These are phyloP conservation scores for Trichothecium roseum DNA, from an alignment of 2,329 filamentous ascomycete genomes.

Conservation along the genomic window DNA sequence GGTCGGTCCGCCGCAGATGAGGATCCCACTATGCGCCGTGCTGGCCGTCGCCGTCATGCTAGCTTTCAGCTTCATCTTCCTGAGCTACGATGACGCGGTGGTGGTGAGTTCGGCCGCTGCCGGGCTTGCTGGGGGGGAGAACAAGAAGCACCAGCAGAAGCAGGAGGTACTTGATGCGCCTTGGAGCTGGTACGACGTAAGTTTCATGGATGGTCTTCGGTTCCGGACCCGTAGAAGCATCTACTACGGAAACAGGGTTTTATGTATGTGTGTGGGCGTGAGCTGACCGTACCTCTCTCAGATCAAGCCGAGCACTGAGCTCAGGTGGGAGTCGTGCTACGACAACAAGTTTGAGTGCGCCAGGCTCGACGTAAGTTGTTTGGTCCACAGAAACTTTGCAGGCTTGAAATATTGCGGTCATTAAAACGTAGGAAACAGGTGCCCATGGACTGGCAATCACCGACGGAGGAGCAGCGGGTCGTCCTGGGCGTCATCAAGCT, in stretches of 20 bases:
- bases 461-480: conserved; percentile 15
- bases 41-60: no score
- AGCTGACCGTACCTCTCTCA: conserved; percentile 15
- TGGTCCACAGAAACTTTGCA: no score
- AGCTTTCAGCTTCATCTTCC: no score
- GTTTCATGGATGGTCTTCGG: background rate
- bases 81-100: no score
- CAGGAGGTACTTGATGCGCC: conserved; percentile 4
- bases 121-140: no score
- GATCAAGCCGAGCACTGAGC: conserved; percentile 16
- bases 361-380: conserved; percentile 18
- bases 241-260: no score
- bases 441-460: conserved; percentile 23
- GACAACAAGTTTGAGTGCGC: conserved; percentile 18
- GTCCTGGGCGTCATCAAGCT: conserved; percentile 20
- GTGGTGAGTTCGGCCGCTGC: no score
- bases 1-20: no score
- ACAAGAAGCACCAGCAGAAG: no score
- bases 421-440: conserved; percentile 15
- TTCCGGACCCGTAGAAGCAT: no score
- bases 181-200: conserved; percentile 17
- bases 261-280: background rate
- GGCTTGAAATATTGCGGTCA: background rate
- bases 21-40: no score
- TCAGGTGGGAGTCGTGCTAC: conserved; percentile 22